These are phyloP conservation scores for Calycina herbarum DNA, from an alignment of 2,329 filamentous ascomycete genomes.

Conservation along the genomic window DNA sequence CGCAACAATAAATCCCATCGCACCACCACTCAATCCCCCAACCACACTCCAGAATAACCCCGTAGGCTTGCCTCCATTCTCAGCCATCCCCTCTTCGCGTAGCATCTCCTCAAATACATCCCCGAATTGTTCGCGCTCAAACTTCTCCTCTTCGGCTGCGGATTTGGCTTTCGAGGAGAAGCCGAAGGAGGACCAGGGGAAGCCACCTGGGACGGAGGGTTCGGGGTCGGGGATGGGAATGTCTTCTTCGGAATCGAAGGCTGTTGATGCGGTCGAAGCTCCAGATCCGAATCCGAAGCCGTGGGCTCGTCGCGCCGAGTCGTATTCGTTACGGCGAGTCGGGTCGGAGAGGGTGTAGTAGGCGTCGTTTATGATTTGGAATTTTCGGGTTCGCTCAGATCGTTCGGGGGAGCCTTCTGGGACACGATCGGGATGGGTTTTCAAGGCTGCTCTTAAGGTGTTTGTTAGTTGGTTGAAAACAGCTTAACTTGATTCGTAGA, in stretches of 20 bases:
- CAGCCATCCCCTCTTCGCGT: conserved; percentile 79
- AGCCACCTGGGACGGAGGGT: conserved; percentile 48
- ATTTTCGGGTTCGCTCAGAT: conserved; percentile 75
- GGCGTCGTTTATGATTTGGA: conserved; percentile 89
- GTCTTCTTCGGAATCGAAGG: conserved; percentile 45
- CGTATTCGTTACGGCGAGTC: conserved; percentile 77
- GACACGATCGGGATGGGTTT: conserved; percentile 92
- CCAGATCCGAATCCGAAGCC: conserved; percentile 46
- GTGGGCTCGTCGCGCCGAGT: conserved; percentile 66
- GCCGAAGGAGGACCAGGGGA: conserved; percentile 74
- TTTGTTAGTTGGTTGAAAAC: not conserved
- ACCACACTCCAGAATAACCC: conserved; percentile 83
- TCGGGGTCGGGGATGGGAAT: conserved; percentile 42
- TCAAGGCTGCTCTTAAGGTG: conserved; percentile 70
- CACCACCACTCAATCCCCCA: conserved; percentile 82
- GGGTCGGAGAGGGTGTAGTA: conserved; percentile 89
- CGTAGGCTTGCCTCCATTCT: conserved; percentile 62
- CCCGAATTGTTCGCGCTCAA: conserved; percentile 81
- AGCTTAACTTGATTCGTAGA: conserved; percentile 14
- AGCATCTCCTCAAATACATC: conserved; percentile 89
- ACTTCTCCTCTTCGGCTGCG: conserved; percentile 54
- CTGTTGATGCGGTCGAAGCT: conserved; percentile 42
- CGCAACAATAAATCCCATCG: conserved; percentile 91
- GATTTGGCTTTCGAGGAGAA: conserved; percentile 48
- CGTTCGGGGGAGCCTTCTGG: conserved; percentile 82